Conservation (phyloP, 2,329 filamentous ascomycete species). For the Penicillium digitatum region DNA sequence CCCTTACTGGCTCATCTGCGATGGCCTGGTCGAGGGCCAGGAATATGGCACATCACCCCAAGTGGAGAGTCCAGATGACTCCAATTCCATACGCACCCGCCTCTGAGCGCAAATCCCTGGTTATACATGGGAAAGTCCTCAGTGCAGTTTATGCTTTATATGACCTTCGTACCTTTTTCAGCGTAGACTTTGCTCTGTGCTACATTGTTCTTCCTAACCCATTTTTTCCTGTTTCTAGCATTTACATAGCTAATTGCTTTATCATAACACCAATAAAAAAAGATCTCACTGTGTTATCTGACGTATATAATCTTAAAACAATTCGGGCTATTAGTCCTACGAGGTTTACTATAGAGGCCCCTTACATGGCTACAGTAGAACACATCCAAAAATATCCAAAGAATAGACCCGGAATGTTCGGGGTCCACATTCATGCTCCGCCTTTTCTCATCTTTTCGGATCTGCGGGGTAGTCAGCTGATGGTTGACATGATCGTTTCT, state of each 20-base stretch:
- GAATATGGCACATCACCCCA: not conserved
- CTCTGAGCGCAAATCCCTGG: not conserved
- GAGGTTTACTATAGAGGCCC: not conserved
- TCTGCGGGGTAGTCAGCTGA: conserved; percentile 27
- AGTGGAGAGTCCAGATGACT: not conserved
- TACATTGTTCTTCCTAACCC: not conserved
- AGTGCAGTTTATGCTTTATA: not conserved
- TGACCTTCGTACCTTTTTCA: not conserved
- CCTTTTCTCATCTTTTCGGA: conserved; percentile 8
- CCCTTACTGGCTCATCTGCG: not conserved
- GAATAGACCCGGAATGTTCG: not conserved
- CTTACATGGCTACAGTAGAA: not conserved
- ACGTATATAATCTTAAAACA: not conserved
- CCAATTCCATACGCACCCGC: not conserved
- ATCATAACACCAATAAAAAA: not conserved
- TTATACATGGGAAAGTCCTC: not conserved
- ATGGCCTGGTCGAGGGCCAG: not conserved
- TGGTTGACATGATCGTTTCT: not conserved
- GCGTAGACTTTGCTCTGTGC: not conserved
- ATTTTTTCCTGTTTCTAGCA: not conserved
- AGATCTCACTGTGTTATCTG: not conserved
- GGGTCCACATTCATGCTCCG: conserved; percentile 8
- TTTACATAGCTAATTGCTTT: not conserved
- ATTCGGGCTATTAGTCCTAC: not conserved
- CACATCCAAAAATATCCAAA: not conserved